Evolutionary conservation across 2,329 filamentous ascomycete species (phyloP).

Genomic region (Pseudopyricularia javanii): DNA sequence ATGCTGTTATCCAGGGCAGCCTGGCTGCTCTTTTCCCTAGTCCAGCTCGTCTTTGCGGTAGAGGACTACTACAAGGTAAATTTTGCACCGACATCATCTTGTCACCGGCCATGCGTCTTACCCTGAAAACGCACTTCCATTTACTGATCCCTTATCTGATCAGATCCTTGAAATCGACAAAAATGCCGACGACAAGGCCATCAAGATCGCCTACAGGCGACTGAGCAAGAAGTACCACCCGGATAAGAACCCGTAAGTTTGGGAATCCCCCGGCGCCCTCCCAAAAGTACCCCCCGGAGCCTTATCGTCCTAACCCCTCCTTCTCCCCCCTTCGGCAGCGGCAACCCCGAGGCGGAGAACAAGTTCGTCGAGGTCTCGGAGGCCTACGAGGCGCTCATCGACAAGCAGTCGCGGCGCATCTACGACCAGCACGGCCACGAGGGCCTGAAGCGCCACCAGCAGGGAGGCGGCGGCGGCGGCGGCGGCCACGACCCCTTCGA

Average conservation of each 20-base stretch:
- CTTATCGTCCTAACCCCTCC: not conserved
- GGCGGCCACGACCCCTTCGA: slow-evolving; percentile 80
- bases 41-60: slow-evolving; percentile 42
- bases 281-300: not conserved
- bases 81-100: not conserved
- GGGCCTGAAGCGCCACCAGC: slow-evolving; percentile 70
- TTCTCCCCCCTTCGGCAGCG: slow-evolving; percentile 31
- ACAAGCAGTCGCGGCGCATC: slow-evolving; percentile 67
- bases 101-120: not conserved
- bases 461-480: slow-evolving; percentile 48
- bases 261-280: no score
- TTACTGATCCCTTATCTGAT: not conserved
- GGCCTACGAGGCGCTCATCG: slow-evolving; percentile 85
- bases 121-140: not conserved
- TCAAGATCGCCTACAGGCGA: slow-evolving; percentile 86
- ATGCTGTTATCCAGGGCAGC: slow-evolving; percentile 41
- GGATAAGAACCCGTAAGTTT: slow-evolving; percentile 93
- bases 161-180: slow-evolving; percentile 71
- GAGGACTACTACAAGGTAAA: slow-evolving; percentile 72
- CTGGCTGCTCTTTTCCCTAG: slow-evolving; percentile 39
- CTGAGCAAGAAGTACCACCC: slow-evolving; percentile 94
- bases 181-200: slow-evolving; percentile 69
- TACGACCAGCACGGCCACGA: slow-evolving; percentile 95
- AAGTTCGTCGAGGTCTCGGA: slow-evolving; percentile 92
- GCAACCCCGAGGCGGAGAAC: slow-evolving; percentile 66